Conservation (phyloP, 2,329 filamentous ascomycete species). For the Chaetomium globosum region DNA sequence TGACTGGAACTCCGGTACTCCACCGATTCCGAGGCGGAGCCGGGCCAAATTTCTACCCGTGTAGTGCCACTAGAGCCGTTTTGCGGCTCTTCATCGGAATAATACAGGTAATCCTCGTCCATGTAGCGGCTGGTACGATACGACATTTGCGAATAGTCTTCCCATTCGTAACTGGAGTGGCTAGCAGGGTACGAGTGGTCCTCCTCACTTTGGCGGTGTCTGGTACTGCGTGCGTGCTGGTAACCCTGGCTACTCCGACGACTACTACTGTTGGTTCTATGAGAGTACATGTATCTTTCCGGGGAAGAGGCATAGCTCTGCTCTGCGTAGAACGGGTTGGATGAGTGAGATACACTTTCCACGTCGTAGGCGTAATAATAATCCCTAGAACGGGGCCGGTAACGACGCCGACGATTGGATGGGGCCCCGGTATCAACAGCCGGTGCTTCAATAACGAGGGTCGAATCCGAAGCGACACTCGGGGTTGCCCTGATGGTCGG, state of each 20-base stretch:
- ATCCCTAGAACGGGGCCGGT: background rate
- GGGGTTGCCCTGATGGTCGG: background rate
- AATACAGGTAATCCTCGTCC: background rate
- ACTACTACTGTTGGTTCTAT: background rate
- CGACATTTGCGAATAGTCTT: background rate
- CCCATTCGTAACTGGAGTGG: background rate
- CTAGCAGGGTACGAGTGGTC: background rate
- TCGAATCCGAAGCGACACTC: background rate
- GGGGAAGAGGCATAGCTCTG: background rate
- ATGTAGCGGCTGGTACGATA: background rate
- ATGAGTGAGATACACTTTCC: too few species aligned
- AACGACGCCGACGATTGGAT: background rate
- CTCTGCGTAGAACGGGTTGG: background rate
- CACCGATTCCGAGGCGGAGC: background rate
- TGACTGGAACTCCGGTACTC: background rate
- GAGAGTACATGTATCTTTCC: background rate
- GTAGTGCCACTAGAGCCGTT: background rate
- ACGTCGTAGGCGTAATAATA: background rate
- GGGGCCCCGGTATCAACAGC: background rate
- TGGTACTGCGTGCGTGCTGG: background rate
- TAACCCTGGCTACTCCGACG: background rate
- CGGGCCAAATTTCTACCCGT: background rate
- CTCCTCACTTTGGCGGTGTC: background rate
- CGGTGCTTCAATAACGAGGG: background rate
- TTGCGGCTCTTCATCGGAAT: background rate